These are phyloP conservation scores for Tulasnella sp. DNA, from an alignment of 768 basidiomycete species.

Conservation along the genomic window DNA sequence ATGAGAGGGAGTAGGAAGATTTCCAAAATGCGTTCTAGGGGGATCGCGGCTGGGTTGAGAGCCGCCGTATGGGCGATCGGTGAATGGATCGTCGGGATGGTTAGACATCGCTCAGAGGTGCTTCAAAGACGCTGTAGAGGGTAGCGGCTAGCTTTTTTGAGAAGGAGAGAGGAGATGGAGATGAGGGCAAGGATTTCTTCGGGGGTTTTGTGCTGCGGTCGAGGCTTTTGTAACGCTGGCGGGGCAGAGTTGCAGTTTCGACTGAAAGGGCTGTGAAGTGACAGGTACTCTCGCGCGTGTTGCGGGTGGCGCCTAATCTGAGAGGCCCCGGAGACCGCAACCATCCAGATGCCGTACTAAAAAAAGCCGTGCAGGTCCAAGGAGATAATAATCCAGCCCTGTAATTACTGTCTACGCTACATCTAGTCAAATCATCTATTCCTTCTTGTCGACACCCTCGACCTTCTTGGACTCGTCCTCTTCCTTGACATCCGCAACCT, in stretches of 20 bases:
- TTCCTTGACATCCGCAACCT: conserved; percentile 51
- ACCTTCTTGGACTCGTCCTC: conserved; percentile 40
- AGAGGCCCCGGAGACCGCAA: no score
- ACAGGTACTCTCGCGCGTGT: background rate
- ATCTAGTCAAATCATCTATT: conserved; percentile 10
- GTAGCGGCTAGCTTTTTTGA: background rate
- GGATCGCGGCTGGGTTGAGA: conserved; percentile 47
- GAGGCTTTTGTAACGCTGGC: conserved; percentile 19
- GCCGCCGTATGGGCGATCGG: conserved; percentile 55
- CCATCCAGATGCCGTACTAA: background rate
- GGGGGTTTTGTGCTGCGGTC: background rate
- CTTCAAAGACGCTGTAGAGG: background rate
- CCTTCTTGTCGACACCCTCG: conserved; percentile 33
- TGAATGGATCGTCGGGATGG: conserved; percentile 66
- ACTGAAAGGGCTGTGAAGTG: conserved; percentile 10
- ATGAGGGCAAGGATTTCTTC: background rate
- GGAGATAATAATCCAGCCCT: background rate
- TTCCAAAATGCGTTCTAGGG: conserved; percentile 39
- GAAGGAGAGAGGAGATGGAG: background rate
- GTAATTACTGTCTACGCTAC: background rate
- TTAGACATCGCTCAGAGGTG: conserved; percentile 19
- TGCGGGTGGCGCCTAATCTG: background rate
- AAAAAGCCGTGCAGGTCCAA: background rate
- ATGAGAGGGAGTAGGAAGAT: conserved; percentile 17
- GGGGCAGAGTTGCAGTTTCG: conserved; percentile 1